Evolutionary conservation across 2,329 filamentous ascomycete genomes (phyloP), one percentile per base, ranked within the genome.

Genomic region (Phialemonium atrogriseum): DNA sequence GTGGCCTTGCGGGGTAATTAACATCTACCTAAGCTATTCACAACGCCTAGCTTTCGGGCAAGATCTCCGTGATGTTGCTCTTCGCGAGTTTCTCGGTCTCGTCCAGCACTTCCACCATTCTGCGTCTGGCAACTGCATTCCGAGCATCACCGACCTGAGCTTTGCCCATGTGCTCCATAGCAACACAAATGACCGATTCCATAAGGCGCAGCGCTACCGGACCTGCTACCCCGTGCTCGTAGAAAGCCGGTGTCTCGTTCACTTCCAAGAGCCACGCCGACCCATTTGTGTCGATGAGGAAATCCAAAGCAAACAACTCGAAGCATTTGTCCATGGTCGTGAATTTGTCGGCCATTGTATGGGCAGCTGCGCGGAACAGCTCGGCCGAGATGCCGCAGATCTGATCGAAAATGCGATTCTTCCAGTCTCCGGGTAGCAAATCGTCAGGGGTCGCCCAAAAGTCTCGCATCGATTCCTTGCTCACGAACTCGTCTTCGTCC

Each of bases 281-380:
- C 0, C 55, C 57, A 0, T 35, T 34, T 0, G 40, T 38, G 23
- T 59, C 57, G 6, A 60, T 30, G 12, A 60, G 37, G 15, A 56
- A 60, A 26, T 60, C 57, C 1, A 56, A 37, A 0, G 49, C 57
- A 17, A 58, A 60, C 9, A 60, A 32, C 39, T 58, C 57, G 24
- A 58, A 60, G 34, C 54, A 59, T 24, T 51, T 54, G 10, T 59
- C 44, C 13, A 60, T 10, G 0, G 51, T 47, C 0, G 46, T 57
- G 34, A 60, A 60, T 36, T 56, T 57, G 35, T 59, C 55, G 0
- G 51, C 52, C 57, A 60, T 59, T 1, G 53, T 57, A 10, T 58
- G 45, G 0, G 45, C 54, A 3, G 57, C 55, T 0, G 50, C 57
- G 2, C 43, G 44, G 18, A 60, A 52, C 4, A 59, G 13, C 27